Evolutionary conservation across 495 filamentous ascomycete species (phyloP).

Genomic region (Talaromyces wortmannii): DNA sequence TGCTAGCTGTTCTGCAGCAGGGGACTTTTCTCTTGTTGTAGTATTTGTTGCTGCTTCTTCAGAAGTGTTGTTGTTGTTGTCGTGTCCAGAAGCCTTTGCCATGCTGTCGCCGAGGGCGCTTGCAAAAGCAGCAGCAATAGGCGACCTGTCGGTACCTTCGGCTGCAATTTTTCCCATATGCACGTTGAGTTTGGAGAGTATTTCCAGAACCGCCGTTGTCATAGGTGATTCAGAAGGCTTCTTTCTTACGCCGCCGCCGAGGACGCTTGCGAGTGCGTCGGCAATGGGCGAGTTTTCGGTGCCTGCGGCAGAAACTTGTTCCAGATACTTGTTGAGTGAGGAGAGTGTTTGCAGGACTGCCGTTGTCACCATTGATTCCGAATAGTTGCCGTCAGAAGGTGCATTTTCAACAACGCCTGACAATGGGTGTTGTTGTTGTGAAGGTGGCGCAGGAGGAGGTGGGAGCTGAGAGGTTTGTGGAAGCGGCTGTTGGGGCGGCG

Average conservation of each 20-base stretch:
- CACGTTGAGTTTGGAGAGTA: too few relatives aligned
- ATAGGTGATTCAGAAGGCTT: not conserved
- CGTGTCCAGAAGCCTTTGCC: too few relatives aligned
- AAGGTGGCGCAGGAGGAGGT: not conserved
- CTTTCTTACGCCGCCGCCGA: not conserved
- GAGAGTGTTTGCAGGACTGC: constrained; percentile 29
- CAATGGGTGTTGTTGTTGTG: not conserved
- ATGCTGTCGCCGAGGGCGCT: not conserved
- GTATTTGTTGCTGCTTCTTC: too few relatives aligned
- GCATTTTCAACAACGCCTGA: not conserved
- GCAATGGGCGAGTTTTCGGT: constrained; percentile 14
- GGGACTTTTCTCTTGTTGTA: too few relatives aligned
- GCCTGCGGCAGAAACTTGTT: constrained; percentile 14
- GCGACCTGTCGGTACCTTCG: not conserved
- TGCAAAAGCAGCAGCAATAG: not conserved
- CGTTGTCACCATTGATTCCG: constrained; percentile 18
- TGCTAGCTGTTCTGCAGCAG: too few relatives aligned
- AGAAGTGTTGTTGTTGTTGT: too few relatives aligned
- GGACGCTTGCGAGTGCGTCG: constrained; percentile 6
- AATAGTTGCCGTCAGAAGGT: not conserved
- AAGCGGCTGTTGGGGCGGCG: not conserved
- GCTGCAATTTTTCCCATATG: too few relatives aligned
- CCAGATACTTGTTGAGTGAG: constrained; percentile 32
- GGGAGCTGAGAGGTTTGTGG: not conserved
- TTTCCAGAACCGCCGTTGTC: not conserved